Evolutionary conservation across 306 rosid genomes (phyloP).

Genomic region (Rubus idaeus): DNA sequence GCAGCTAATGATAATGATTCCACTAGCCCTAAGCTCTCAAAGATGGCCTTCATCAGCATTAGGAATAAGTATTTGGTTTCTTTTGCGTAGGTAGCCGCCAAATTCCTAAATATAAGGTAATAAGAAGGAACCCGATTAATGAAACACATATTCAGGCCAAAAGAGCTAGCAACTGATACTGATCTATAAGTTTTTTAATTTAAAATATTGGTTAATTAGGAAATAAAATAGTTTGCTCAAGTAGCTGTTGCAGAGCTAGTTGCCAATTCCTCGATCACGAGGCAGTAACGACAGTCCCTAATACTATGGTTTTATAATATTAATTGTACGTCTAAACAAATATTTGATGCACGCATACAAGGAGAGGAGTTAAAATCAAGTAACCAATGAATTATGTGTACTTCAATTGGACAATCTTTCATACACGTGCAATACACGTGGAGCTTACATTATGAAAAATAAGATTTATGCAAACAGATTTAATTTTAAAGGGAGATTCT

Average conservation of each 20-base stretch:
- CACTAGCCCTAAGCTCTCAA: slow-evolving; percentile 63
- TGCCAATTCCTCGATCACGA: neutral
- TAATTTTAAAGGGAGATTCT: too few species aligned
- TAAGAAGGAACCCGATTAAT: neutral
- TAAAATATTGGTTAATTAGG: neutral
- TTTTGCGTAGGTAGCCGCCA: slow-evolving; percentile 62
- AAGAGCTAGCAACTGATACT: neutral
- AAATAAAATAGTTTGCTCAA: neutral
- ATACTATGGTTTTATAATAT: slow-evolving; percentile 9
- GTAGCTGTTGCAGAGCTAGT: neutral
- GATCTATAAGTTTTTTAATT: neutral
- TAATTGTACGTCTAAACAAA: neutral
- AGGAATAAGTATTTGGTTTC: slow-evolving; percentile 55
- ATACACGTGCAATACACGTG: neutral
- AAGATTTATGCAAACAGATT: too few species aligned
- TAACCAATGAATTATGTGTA: neutral
- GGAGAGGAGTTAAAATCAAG: neutral
- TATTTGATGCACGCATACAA: neutral
- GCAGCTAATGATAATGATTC: slow-evolving; percentile 20
- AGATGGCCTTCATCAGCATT: slow-evolving; percentile 53
- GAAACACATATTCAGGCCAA: neutral
- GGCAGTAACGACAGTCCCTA: neutral
- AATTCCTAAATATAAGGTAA: slow-evolving; percentile 33
- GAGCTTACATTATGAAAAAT: neutral
- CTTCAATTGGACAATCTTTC: neutral